These are phyloP conservation scores for Globisporangium cederbergense DNA, from an alignment of 352 stramenopile genomes.

Conservation along the genomic window DNA sequence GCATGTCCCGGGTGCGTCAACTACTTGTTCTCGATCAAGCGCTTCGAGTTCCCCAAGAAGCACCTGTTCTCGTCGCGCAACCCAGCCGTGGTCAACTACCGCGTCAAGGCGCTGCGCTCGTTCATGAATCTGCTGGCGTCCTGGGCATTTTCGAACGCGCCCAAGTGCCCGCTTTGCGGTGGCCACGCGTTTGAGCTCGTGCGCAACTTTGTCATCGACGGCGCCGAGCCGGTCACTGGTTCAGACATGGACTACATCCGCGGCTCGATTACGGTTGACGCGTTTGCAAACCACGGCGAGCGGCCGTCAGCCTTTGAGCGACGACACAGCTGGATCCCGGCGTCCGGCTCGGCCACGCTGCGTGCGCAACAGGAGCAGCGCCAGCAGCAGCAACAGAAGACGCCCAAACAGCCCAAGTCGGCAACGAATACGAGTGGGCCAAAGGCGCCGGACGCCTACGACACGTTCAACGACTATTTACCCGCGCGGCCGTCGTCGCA, in stretches of 20 bases:
- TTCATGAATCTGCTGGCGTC: slow-evolving; percentile 81
- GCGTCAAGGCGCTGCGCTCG: slow-evolving; percentile 75
- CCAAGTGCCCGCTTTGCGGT: slow-evolving; percentile 82
- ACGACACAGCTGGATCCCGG: slow-evolving; percentile 57
- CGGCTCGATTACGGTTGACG: slow-evolving; percentile 55
- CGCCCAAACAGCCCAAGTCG: not conserved
- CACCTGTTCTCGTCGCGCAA: slow-evolving; percentile 77
- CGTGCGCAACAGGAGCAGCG: slow-evolving; percentile 18
- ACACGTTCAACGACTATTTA: slow-evolving; percentile 77
- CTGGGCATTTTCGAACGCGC: slow-evolving; percentile 78
- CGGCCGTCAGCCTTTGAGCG: slow-evolving; percentile 23
- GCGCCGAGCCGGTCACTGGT: slow-evolving; percentile 41
- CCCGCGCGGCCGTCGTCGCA: slow-evolving; percentile 38
- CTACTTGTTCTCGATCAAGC: slow-evolving; percentile 71
- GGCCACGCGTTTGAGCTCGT: slow-evolving; percentile 80
- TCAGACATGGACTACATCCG: slow-evolving; percentile 69
- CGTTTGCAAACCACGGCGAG: slow-evolving; percentile 37
- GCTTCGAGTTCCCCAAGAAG: slow-evolving; percentile 87
- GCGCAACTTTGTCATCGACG: slow-evolving; percentile 74
- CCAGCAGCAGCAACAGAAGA: slow-evolving; percentile 9
- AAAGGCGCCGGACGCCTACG: slow-evolving; percentile 41
- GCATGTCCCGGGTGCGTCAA: slow-evolving; percentile 80
- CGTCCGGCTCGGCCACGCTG: slow-evolving; percentile 29
- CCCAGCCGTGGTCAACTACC: slow-evolving; percentile 81
- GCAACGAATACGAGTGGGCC: not conserved